Evolutionary conservation across 2,329 filamentous ascomycete species (phyloP).

Genomic region (Orbilia javanica): DNA sequence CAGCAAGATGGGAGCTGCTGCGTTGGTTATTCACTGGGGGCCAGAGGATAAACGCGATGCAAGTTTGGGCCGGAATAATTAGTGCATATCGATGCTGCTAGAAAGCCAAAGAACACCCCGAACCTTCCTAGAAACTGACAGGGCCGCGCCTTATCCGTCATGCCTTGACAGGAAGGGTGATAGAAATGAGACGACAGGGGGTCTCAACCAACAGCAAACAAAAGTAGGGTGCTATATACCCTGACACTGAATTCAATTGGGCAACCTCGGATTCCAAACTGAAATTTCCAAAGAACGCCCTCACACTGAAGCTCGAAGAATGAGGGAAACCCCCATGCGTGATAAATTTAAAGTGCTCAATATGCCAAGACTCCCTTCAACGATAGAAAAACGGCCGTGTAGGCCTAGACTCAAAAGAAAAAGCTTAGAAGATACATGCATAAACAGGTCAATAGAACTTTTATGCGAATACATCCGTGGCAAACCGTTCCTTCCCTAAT

Average conservation of each 20-base stretch:
- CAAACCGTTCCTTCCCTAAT: slow-evolving; percentile 67
- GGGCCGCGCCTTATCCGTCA: slow-evolving; percentile 3
- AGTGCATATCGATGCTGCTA: not conserved
- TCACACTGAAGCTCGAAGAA: not conserved
- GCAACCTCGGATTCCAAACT: not conserved
- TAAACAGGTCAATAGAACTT: not conserved
- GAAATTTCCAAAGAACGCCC: not conserved
- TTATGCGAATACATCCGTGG: slow-evolving; percentile 67
- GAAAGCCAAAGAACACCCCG: slow-evolving; percentile 32
- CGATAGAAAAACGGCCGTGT: not conserved
- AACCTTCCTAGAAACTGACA: slow-evolving; percentile 35
- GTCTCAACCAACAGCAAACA: not conserved
- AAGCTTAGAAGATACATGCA: not conserved
- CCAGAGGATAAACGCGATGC: too few relatives aligned
- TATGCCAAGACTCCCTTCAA: not conserved
- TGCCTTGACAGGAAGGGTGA: slow-evolving; percentile 27
- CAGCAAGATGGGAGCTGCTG: not conserved
- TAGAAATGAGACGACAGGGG: slow-evolving; percentile 21
- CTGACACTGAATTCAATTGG: not conserved
- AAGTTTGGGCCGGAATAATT: not conserved
- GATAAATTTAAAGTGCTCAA: slow-evolving; percentile 7
- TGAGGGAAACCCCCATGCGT: not conserved
- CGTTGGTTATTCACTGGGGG: too few relatives aligned
- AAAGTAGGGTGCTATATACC: not conserved
- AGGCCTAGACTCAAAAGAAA: not conserved